Evolutionary conservation across 441 rosid species (phyloP), one percentile per base, ranked within the genome.

Genomic region (Francoa sonchifolia): DNA sequence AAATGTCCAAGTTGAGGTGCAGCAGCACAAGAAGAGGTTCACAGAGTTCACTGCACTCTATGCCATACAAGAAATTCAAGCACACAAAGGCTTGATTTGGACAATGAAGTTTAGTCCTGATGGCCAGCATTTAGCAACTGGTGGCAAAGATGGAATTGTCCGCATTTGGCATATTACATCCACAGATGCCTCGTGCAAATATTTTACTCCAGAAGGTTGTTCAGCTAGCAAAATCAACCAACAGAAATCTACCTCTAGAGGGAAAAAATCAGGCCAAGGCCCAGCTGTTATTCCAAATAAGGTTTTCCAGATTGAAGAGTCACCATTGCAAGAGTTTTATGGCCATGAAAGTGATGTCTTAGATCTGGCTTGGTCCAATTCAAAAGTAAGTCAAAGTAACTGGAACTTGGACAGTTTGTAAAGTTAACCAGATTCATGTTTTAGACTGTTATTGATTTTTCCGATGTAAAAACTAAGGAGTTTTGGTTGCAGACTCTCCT

Each of bases 41-140:
- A 66, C 56, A 67, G 97, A 84, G 67, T 62, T 81, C 25, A 59
- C 94, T 5, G 95, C 78, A 21, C 47, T 74, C 34, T 78, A 52
- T 32, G 41, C 27, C 25, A 66, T 57, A 35, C 92, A 84, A 55
- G 79, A 84, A 50, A 61, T 89, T 53, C 61, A 58, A 50, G 97
- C 86, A 47, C 97, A 84, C 52, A 69, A 54, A 1, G 88, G 97
- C 40, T 54, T 40, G 44, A 81, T 84, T 53, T 68, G 75, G 78
- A 28, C 73, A 7, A 65, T 89, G 63, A 89, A 84, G 75, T 89
- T 81, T 45, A 89, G 94, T 41, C 77, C 92, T 5, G 83, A 77
- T 59, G 94, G 94, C 7, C 69, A 54, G 44, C 81, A 49, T 42
- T 57, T 89, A 57, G 95, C 94, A 3, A 89, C 71, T 0, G 95